Evolutionary conservation across 768 basidiomycete species (phyloP).

Genomic region (Exsudoporus frostii): DNA sequence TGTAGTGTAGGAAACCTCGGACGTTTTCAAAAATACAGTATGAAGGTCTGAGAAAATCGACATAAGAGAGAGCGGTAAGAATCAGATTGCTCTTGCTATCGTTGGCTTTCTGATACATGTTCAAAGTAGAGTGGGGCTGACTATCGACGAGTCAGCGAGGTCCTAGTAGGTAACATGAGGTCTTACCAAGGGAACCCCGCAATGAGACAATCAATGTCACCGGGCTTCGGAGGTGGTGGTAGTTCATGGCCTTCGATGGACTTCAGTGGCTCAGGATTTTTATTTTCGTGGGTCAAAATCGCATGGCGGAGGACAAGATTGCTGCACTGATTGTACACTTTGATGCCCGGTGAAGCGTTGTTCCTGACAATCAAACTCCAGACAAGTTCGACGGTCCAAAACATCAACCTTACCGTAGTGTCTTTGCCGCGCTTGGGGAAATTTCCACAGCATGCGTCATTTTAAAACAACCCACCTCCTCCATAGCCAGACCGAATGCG

Average conservation of each 20-base stretch:
- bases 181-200: constrained; percentile 75
- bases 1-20: constrained; percentile 41
- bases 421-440: constrained; percentile 68
- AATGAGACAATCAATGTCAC: constrained; percentile 57
- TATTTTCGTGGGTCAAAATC: constrained; percentile 48
- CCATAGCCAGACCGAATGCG: constrained; percentile 60
- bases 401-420: constrained; percentile 47
- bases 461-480: constrained; percentile 51
- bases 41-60: constrained; percentile 40
- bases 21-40: constrained; percentile 51
- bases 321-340: constrained; percentile 68
- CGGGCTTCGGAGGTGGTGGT: constrained; percentile 47
- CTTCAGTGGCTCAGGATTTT: constrained; percentile 37
- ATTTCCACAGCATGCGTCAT: constrained; percentile 70
- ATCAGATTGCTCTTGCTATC: constrained; percentile 70
- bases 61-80: constrained; percentile 49
- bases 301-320: constrained; percentile 60
- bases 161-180: not conserved
- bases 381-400: not conserved
- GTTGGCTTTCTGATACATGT: constrained; percentile 65
- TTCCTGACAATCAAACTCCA: constrained; percentile 31
- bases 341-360: constrained; percentile 48
- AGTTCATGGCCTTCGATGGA: constrained; percentile 39
- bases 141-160: constrained; percentile 36
- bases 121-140: constrained; percentile 70